Evolutionary conservation across 2,329 filamentous ascomycete genomes (phyloP), one percentile per base, ranked within the genome.

Genomic region (Pseudogymnoascus sp.): DNA sequence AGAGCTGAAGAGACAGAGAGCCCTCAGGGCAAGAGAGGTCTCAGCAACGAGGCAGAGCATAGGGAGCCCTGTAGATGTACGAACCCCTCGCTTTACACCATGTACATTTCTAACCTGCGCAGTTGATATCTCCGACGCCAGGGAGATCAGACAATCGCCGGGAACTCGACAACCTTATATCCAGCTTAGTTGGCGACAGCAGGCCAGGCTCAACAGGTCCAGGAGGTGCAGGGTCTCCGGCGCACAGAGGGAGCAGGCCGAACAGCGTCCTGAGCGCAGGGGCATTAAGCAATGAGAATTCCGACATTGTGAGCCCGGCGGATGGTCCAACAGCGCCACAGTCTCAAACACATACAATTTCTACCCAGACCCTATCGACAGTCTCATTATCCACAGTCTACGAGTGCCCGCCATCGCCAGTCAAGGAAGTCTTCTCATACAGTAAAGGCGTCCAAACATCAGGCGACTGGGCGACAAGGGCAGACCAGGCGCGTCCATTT

Each of bases 391-490:
- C 87, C 16, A 92, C 90, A 35, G 84, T 95, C 64, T 92, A 89
- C 76, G 93, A 96, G 75, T 89, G 86, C 67, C 86, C 89, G 1
- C 88, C 90, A 1, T 88, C 87, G 18, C 86, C 88, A 35, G 84
- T 88, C 62, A 85, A 88, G 67, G 95, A 99, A 75, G 81, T 96
- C 64, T 92, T 96, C 72, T 96, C 92, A 61, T 99, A 99, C 80
- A 97, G 90, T 81, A 97, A 97, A 78, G 93, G 88, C 62, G 92
- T 97, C 21, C 96, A 99, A 76, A 97, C 95, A 14, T 86, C 88
- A 21, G 89, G 91, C 70, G 86, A 88, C 66, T 90, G 90, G 85
- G 79, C 81, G 16, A 79, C 80, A 4, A 78, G 80, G 63, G 78
- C 82, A 28, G 78, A 81, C 35, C 79, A 81, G 33, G 77, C 81